Evolutionary conservation across 371 early-diverging fungal genomes (phyloP), one percentile per base, ranked within the genome.

Genomic region (Thermomucor indicae-seudaticae): DNA sequence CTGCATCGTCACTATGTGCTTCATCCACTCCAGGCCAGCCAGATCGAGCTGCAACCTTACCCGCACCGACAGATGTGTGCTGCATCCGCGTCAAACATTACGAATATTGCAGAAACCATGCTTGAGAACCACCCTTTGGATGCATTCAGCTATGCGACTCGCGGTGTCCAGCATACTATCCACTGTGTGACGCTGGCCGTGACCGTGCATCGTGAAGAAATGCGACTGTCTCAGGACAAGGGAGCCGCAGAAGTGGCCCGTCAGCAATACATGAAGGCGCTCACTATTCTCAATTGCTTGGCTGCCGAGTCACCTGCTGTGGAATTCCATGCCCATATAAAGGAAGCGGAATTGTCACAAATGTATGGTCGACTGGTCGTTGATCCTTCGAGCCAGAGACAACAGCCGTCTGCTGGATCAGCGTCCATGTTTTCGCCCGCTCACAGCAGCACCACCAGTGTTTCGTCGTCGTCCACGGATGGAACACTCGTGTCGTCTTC

Each of bases 1-100:
- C 73, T 94, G 6, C 92, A 94, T 57, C 85, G 90, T 4, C 89
- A 87, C 4, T 88, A 81, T 55, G 69, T 75, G 7, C 49, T 52
- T 5, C 47, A 56, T n/a, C 67, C 65, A 5, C 43, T 65, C 6
- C 62, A 61, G 23, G 29, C 27, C 10, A 35, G 43, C 31, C 32
- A 43, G n/a, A 16, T 44, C 45, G 48, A 55, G 19, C 30, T 49
- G 42, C 37, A 57, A 47, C 37, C 65, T 3, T 75, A 65, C 28
- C 62, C 48, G 14, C 75, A 75, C 40, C 58, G 55, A 16, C 50
- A 52, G 7, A 45, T 72, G 10, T 72, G 77, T 47, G 64, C 65
- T 6, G 24, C 55, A 1, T 70, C 77, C 6, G 77, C 77, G 14
- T 67, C 70, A 2, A 64, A 65, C 37, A 72, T 76, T 19, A 76